Base-by-base conservation (phyloP, 73 alveolate species). In the Strombidium stylifer region DNA sequence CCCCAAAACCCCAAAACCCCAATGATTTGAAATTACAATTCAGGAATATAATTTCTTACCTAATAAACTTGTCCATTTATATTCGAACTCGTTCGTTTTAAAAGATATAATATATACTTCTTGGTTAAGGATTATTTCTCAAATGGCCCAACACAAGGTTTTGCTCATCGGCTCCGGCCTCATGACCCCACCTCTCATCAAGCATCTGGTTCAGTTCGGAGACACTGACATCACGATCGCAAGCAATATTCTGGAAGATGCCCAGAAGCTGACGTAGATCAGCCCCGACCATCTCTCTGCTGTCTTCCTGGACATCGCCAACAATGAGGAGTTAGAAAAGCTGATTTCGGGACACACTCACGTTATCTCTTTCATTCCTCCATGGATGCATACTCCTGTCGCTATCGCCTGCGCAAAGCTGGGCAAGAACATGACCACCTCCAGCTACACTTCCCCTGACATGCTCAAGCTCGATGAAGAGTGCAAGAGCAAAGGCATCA, bases 181-280 rank as follows among this genome's bases (percentile, higher is more conserved):
- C 31, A 81, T 81, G 92, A 81, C 86, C 11, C 91, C 86, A 64
- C 89, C 88, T 3, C 86, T 87, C 37, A 81, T 87, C n/a, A 88
- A 83, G 54, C 62, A 82, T 42, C 57, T 87, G 40, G 49, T 87
- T 35, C 48, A 75, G 50, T 75, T 72, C 69, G 37, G 50, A 20
- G 90, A 82, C 42, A 72, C 83, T 48, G 47, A 56, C 12, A 56
- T 87, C 56, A 84, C 87, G 8, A 81, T 88, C 31, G 97, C 90
- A 0, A 59, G 87, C 25, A 86, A 85, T 21, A 69, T 81, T 36
- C 69, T 73, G 15, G 68, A 76, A 36, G 93, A 88, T 40, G 97
- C 97, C 15, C 55, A 72, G 57, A 55, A 44, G 15, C 56, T 73
- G 1, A 90, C 92, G 0, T 21, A 48, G 16, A 59, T 62, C 23